Percentiles rank a stretch among this genome's conserved stretches.
Conservation (phyloP, 1,284 basidiomycete genomes). For the Tilletia caries region DNA sequence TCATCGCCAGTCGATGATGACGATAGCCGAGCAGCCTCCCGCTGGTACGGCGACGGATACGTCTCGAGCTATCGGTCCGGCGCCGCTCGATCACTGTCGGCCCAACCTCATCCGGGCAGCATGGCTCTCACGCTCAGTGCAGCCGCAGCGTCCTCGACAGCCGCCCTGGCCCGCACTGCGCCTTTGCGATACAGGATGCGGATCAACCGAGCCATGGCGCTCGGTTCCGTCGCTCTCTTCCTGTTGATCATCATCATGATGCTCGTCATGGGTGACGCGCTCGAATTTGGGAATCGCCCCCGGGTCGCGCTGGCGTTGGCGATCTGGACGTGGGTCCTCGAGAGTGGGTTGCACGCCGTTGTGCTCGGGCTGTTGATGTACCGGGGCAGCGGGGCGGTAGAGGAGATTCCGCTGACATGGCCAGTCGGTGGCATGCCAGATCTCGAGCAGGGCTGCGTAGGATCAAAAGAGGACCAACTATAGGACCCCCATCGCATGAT, state of each 20-base stretch:
- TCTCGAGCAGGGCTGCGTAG: background rate
- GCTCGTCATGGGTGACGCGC: background rate
- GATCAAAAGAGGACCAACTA: background rate
- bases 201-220: background rate
- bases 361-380: background rate
- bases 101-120: conserved; percentile 2
- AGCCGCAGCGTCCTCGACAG: background rate
- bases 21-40: too few relatives aligned
- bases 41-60: too few relatives aligned
- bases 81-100: too few relatives aligned
- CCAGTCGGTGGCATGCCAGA: background rate
- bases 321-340: background rate
- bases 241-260: background rate
- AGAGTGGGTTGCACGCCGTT: background rate
- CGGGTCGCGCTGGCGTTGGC: background rate
- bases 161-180: background rate
- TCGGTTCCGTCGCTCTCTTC: background rate
- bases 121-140: conserved; percentile 8
- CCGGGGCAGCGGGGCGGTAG: background rate
- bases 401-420: background rate
- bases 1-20: too few relatives aligned
- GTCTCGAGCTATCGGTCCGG: too few relatives aligned
- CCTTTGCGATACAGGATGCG: background rate
- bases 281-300: background rate
- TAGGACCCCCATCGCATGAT: background rate